Base-by-base conservation (phyloP, 176 grass and related monocot species). In the Phragmites australis region DNA sequence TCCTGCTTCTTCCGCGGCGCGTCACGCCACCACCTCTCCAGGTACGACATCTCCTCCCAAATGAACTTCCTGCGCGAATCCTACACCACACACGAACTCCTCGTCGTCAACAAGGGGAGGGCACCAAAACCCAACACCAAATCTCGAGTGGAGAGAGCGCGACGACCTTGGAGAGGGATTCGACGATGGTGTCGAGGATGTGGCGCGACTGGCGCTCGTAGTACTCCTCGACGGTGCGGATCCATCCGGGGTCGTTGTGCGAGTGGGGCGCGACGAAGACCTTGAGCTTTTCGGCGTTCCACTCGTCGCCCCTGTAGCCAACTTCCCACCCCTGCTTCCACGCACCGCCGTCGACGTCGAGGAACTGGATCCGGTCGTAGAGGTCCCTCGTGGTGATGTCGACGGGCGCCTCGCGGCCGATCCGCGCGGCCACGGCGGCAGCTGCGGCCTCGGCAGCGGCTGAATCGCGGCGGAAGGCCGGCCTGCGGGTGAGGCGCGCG, bases 21-120 rank as follows among this genome's bases (percentile, higher is more conserved):
- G 75, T 98, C 96, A 6, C 96, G 89, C 96, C 96, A 98, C 96
- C 96, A 98, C 87, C 92, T 93, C 90, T 98, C 89, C 77, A 98
- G 89, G 80, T 98, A 98, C 4, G 96, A 98, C 92, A 94, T 98
- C 84, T 98, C 96, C 84, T 98, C 96, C 96, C 96, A 98, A 69
- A 98, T 94, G 34, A 98, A 98, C 46, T 98, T 98, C 52, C 96
- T 93, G 37, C 92, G 84, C 16, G 68, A 13, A 86, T 98, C 92
- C 93, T 97, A 65, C 29, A 89, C 2, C 26, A 53, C 27, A 80
- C 46, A 41, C 61, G 39, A 44, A 52, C 49, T 42, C 32, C 2
- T 18, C 44, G 18, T 29, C 31, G 62, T 68, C 48, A 29, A 48
- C 6, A 39, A 12, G 31, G 6, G 32, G 15, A 55, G 19, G 42